Conservation (phyloP, 2,329 filamentous ascomycete genomes). For the Fusarium globosum region DNA sequence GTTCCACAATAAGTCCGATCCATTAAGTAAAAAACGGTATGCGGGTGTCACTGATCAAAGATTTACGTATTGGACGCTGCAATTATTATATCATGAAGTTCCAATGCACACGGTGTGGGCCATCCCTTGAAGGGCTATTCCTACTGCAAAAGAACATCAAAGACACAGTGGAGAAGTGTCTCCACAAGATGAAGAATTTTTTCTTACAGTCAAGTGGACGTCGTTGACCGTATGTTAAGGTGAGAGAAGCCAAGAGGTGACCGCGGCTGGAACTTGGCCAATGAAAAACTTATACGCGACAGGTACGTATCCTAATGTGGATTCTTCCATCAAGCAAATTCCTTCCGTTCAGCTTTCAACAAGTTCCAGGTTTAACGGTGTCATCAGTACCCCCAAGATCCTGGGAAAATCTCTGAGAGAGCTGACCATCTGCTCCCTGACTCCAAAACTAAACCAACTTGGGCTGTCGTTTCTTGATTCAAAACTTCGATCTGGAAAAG, state of each 20-base stretch:
- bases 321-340: background rate
- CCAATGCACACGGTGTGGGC: slow-evolving; percentile 24
- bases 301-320: slow-evolving; percentile 8
- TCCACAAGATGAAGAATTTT: slow-evolving; percentile 35
- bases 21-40: slow-evolving; percentile 30
- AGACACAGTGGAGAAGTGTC: slow-evolving; percentile 23
- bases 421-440: slow-evolving; percentile 12
- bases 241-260: slow-evolving; percentile 14
- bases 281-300: background rate
- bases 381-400: slow-evolving; percentile 19
- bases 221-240: slow-evolving; percentile 35
- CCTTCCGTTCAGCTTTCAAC: slow-evolving; percentile 24
- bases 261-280: slow-evolving; percentile 15
- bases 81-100: slow-evolving; percentile 4
- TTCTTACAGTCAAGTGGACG: slow-evolving; percentile 3
- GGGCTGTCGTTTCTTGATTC: slow-evolving; percentile 22
- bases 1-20: slow-evolving; percentile 27
- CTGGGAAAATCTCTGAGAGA: slow-evolving; percentile 38
- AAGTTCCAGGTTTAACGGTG: slow-evolving; percentile 23
- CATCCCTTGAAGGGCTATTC: background rate
- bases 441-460: slow-evolving; percentile 14
- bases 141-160: slow-evolving; percentile 19
- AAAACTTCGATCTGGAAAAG: slow-evolving; percentile 17
- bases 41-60: slow-evolving; percentile 2
- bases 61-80: slow-evolving; percentile 32